Base-by-base conservation (phyloP, 1,284 basidiomycete species). In the Boletus smithii region DNA sequence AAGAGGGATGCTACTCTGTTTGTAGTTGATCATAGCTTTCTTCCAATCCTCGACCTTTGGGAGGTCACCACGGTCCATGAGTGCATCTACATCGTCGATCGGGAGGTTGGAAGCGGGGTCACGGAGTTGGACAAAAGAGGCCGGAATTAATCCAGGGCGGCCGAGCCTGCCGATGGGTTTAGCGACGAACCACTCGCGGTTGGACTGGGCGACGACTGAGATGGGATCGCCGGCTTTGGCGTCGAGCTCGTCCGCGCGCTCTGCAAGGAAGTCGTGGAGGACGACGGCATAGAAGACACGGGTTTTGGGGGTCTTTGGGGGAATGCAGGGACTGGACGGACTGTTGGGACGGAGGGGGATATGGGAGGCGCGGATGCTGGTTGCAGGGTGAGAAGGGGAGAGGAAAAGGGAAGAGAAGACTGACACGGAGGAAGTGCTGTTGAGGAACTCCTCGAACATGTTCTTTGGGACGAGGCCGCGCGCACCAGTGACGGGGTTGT, bases 11-110 rank as follows among this genome's bases (percentile, higher is more conserved):
- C 91, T 93, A 62, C 88, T 94, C 56, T 93, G 91, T 71, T 97
- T 98, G 76, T 98, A 98, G 57, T 81, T 88, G 48, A 94, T 83
- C 73, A 97, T 92, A 44, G 91, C 88, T 62, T 86, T 85, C 68
- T 98, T 98, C 97, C 97, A 99, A 56, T 98, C 95, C 65, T 98
- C 95, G 11, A 99, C 94, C 56, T 85, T 87, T 18, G 97, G 97
- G 11, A 99, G 77, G 50, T 88, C 85, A 17, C 91, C 91, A 22
- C 79, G 79, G 60, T 91, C 83, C 67, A 97, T 92, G 51, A 97
- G 76, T 18, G 79, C 75, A 22, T 84, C 79, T 6, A 95, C 77
- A 8, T 69, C 54, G 53, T 93, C 85, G 53, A 92, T 73, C 18
- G 90, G 74, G 51, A 79, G 74, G 37, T 88, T 93, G 4, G 95